These are phyloP conservation scores for Stephanodiscus triporus DNA, from an alignment of 108 stramenopile species.

Conservation along the genomic window DNA sequence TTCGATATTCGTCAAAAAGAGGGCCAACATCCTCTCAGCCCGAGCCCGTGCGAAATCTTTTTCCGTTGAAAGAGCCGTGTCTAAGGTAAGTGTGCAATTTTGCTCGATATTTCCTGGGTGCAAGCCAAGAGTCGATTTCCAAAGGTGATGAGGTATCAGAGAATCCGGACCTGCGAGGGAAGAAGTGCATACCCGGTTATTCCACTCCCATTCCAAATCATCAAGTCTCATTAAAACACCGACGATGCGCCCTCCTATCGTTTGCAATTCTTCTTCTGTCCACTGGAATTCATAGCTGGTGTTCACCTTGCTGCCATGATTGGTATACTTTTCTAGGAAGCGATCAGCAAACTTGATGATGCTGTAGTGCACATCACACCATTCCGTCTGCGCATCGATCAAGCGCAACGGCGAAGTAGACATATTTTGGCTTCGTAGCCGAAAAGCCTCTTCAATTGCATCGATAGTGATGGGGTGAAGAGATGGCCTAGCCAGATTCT, in stretches of 20 bases:
- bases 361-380: slow-evolving; percentile 50
- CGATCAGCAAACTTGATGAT: slow-evolving; percentile 57
- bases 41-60: slow-evolving; percentile 63
- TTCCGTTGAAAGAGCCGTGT: slow-evolving; percentile 37
- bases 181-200: slow-evolving; percentile 47
- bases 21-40: slow-evolving; percentile 79
- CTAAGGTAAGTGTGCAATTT: slow-evolving; percentile 18
- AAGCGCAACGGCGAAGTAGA: slow-evolving; percentile 40
- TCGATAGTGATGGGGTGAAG: slow-evolving; percentile 85
- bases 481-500: slow-evolving; percentile 52
- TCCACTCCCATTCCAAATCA: slow-evolving; percentile 63
- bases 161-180: slow-evolving; percentile 23
- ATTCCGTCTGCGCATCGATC: slow-evolving; percentile 40
- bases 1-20: slow-evolving; percentile 74
- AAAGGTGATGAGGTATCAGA: slow-evolving; percentile 56
- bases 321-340: slow-evolving; percentile 59
- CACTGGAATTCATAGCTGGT: slow-evolving; percentile 34
- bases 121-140: slow-evolving; percentile 70
- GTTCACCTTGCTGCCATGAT: slow-evolving; percentile 43
- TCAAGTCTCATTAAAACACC: slow-evolving; percentile 80
- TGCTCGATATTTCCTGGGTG: slow-evolving; percentile 44
- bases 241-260: slow-evolving; percentile 81
- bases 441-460: slow-evolving; percentile 75
- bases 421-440: slow-evolving; percentile 50
- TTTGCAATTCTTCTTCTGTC: slow-evolving; percentile 68